Evolutionary conservation across 352 stramenopile genomes (phyloP).

Genomic region (Phytophthora europaea): DNA sequence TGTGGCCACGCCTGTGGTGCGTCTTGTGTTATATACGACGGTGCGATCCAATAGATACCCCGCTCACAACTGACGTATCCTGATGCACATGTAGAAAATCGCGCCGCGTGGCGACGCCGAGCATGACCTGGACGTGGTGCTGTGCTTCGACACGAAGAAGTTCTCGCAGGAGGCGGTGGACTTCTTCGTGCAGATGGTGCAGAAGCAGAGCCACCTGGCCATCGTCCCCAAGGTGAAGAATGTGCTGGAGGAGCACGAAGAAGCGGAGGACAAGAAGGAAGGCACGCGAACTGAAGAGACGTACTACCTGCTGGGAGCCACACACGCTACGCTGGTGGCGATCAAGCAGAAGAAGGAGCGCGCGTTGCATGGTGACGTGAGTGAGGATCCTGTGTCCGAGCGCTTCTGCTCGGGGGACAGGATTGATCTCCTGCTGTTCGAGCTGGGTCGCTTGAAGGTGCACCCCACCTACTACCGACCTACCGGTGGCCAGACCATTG

Average conservation of each 20-base stretch:
- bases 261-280: conserved; percentile 31
- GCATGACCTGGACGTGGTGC: conserved; percentile 75
- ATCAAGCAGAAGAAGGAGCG: conserved; percentile 77
- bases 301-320: conserved; percentile 70
- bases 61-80: conserved; percentile 13
- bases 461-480: conserved; percentile 26
- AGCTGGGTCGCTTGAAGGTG: conserved; percentile 69
- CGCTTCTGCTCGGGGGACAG: conserved; percentile 76
- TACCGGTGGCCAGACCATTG: conserved; percentile 3
- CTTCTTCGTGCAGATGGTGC: conserved; percentile 78
- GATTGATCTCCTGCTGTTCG: conserved; percentile 82
- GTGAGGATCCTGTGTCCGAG: conserved; percentile 52
- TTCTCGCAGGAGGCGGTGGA: conserved; percentile 57
- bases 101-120: conserved; percentile 56
- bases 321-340: conserved; percentile 51
- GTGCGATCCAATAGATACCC: not conserved
- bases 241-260: conserved; percentile 43
- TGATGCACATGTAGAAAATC: conserved; percentile 59
- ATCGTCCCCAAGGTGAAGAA: conserved; percentile 60
- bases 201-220: conserved; percentile 67
- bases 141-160: conserved; percentile 77
- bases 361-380: conserved; percentile 49
- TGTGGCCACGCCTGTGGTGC: conserved; percentile 71
- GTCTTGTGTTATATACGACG: conserved; percentile 16
- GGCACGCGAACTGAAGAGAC: conserved; percentile 29